Conservation (phyloP, 2,329 filamentous ascomycete genomes). For the Harringtonia lauricola region DNA sequence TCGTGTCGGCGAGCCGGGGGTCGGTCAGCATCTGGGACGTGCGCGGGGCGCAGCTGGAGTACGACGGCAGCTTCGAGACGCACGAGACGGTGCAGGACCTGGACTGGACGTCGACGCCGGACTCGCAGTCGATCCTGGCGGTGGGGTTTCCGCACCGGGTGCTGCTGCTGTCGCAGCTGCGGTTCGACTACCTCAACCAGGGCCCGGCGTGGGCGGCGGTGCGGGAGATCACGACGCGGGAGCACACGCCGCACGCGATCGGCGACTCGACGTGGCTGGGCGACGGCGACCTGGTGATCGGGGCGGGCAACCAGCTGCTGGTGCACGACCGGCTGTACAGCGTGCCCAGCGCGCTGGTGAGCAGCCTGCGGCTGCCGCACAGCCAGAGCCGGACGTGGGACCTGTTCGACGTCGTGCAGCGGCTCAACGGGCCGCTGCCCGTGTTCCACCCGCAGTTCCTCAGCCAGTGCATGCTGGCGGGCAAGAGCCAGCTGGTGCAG, state of each 20-base stretch:
- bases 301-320: slow-evolving; percentile 84
- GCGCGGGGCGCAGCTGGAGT: slow-evolving; percentile 69
- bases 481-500: slow-evolving; percentile 63
- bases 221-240: slow-evolving; percentile 68
- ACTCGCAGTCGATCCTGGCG: slow-evolving; percentile 77
- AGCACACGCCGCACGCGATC: slow-evolving; percentile 79
- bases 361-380: slow-evolving; percentile 35
- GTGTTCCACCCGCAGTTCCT: slow-evolving; percentile 89
- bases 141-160: slow-evolving; percentile 89
- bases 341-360: slow-evolving; percentile 46
- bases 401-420: slow-evolving; percentile 70
- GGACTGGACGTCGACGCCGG: slow-evolving; percentile 88
- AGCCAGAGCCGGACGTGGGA: slow-evolving; percentile 46
- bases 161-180: slow-evolving; percentile 71
- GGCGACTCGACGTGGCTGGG: slow-evolving; percentile 88
- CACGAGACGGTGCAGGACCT: slow-evolving; percentile 73
- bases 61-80: slow-evolving; percentile 61
- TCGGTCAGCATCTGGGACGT: slow-evolving; percentile 88
- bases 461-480: slow-evolving; percentile 73
- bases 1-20: slow-evolving; percentile 64
- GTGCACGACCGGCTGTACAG: slow-evolving; percentile 69
- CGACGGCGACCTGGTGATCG: slow-evolving; percentile 75
- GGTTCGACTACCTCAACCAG: slow-evolving; percentile 83
- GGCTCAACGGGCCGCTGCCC: slow-evolving; percentile 77
- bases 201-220: slow-evolving; percentile 84